Evolutionary conservation across 108 stramenopile genomes (phyloP).

Genomic region (Hondaea fermentalgiana): DNA sequence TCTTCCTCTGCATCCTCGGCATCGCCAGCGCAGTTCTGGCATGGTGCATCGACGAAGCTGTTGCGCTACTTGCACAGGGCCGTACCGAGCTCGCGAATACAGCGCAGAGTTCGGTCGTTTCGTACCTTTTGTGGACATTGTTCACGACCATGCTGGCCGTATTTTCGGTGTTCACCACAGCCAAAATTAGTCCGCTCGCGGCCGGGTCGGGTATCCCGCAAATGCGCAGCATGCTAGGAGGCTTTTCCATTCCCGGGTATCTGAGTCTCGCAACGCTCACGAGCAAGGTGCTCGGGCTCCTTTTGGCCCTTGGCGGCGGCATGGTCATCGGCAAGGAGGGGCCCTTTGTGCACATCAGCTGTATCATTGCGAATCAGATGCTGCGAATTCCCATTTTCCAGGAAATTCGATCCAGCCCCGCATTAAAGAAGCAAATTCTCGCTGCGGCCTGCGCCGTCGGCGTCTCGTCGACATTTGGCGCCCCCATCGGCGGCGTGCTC

Average conservation of each 20-base stretch:
- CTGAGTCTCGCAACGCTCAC: neutral
- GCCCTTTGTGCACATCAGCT: conserved; percentile 60
- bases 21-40: neutral
- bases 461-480: conserved; percentile 36
- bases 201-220: conserved; percentile 27
- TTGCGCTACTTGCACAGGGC: neutral
- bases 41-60: neutral
- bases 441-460: conserved; percentile 44
- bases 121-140: neutral
- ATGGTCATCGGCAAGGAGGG: conserved; percentile 69
- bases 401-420: neutral
- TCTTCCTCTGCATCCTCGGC: conserved; percentile 3
- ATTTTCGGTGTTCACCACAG: neutral
- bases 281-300: conserved; percentile 31
- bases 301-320: conserved; percentile 39
- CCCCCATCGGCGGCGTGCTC: conserved; percentile 50
- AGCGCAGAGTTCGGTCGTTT: neutral
- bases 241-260: neutral
- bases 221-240: conserved; percentile 14
- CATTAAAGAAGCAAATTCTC: conserved; percentile 29
- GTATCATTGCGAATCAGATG: neutral
- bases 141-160: conserved; percentile 4
- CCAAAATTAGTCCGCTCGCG: neutral
- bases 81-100: neutral
- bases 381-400: conserved; percentile 20